Percentiles rank a stretch among this genome's conserved stretches.
Evolutionary conservation across 2,329 filamentous ascomycete genomes (phyloP).

Genomic region (Metarhizium sp.): DNA sequence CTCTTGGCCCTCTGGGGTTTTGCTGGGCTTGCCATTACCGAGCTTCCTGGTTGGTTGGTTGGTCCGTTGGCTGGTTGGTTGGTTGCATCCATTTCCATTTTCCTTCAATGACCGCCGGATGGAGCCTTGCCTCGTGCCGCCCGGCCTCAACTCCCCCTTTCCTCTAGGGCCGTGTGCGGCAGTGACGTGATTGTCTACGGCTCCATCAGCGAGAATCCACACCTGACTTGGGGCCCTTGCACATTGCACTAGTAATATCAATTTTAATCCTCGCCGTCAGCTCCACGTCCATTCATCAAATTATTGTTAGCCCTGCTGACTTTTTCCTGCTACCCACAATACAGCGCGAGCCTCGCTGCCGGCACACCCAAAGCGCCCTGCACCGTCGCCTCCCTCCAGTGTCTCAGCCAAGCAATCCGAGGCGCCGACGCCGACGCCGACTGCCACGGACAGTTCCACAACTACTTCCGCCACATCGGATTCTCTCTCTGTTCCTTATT

Average conservation of each 20-base stretch:
- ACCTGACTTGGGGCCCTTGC: neutral
- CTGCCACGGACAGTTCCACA: slow-evolving; percentile 3
- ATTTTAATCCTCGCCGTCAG: neutral
- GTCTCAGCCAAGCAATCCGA: slow-evolving; percentile 3
- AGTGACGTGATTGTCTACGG: slow-evolving; percentile 11
- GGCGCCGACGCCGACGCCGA: slow-evolving; percentile 6
- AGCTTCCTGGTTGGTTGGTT: neutral
- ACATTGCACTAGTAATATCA: neutral
- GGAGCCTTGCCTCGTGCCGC: slow-evolving; percentile 6
- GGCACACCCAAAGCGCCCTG: neutral
- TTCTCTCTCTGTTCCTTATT: neutral
- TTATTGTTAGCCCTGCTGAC: slow-evolving; percentile 8
- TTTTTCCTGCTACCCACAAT: slow-evolving; percentile 5
- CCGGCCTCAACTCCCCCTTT: neutral
- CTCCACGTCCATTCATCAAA: neutral
- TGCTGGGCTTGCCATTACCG: neutral
- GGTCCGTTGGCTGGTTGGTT: neutral
- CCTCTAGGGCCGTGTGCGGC: slow-evolving; percentile 2
- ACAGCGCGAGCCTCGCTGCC: neutral
- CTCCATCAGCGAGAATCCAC: slow-evolving; percentile 1
- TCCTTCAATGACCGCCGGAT: slow-evolving; percentile 2
- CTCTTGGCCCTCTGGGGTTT: too few species aligned
- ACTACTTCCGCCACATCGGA: slow-evolving; percentile 6
- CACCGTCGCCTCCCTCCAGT: neutral
- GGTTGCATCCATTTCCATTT: slow-evolving; percentile 5